Evolutionary conservation across 1,284 basidiomycete genomes (phyloP).

Genomic region (Tylopilus sp.): DNA sequence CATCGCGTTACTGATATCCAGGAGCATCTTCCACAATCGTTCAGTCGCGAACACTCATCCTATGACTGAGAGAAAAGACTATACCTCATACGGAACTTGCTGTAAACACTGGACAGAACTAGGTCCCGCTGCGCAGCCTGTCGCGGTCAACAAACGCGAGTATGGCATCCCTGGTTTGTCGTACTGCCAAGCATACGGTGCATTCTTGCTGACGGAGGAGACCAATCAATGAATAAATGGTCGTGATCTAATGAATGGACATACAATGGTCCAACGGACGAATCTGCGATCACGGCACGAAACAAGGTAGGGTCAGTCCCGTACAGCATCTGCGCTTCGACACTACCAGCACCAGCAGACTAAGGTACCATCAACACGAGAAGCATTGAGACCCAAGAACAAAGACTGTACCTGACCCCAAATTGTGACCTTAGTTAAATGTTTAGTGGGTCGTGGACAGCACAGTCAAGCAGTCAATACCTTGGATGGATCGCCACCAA

Average conservation of each 20-base stretch:
- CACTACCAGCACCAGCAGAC: conserved; percentile 23
- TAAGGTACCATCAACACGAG: too few relatives aligned
- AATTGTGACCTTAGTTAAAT: conserved; percentile 14
- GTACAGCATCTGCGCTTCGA: conserved; percentile 19
- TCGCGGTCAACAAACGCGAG: conserved; percentile 42
- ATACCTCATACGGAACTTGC: conserved; percentile 22
- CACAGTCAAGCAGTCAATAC: conserved; percentile 24
- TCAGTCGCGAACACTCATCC: neutral
- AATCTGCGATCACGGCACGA: conserved; percentile 23
- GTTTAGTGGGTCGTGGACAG: neutral
- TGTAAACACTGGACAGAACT: conserved; percentile 38
- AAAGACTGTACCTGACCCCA: conserved; percentile 20
- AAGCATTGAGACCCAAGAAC: too few relatives aligned
- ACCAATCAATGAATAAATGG: neutral
- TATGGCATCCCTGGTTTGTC: conserved; percentile 56
- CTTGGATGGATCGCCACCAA: conserved; percentile 63
- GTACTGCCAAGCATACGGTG: conserved; percentile 49
- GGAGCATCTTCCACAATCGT: conserved; percentile 7
- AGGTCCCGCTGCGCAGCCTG: conserved; percentile 43
- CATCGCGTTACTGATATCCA: conserved; percentile 42
- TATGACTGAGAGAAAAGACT: neutral
- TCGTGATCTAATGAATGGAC: neutral
- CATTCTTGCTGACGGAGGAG: conserved; percentile 45
- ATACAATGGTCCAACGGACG: conserved; percentile 22
- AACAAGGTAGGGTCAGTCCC: conserved; percentile 13